These are phyloP conservation scores for Cladophialophora immunda DNA, from an alignment of 2,329 filamentous ascomycete genomes.

Conservation along the genomic window DNA sequence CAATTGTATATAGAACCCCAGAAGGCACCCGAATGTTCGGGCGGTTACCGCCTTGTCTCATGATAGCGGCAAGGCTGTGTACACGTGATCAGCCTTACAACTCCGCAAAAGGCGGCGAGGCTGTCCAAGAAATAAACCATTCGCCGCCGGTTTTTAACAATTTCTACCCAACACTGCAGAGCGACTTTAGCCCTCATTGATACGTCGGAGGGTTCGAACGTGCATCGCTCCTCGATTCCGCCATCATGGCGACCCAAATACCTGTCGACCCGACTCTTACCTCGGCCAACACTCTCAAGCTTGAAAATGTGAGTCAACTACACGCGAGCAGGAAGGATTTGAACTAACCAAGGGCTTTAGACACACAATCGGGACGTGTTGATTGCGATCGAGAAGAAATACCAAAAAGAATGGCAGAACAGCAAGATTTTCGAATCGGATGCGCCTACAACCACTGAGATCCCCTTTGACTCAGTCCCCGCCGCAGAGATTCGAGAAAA, in stretches of 20 bases:
- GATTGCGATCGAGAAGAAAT: conserved; percentile 87
- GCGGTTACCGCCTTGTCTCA: not conserved
- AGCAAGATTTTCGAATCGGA: conserved; percentile 82
- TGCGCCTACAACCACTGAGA: conserved; percentile 80
- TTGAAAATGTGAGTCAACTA: conserved; percentile 63
- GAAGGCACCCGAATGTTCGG: not conserved
- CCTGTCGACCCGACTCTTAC: conserved; percentile 63
- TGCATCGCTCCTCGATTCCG: conserved; percentile 1
- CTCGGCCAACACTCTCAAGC: conserved; percentile 69
- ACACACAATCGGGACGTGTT: conserved; percentile 88
- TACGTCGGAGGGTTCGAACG: not conserved
- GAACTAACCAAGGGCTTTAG: conserved; percentile 49
- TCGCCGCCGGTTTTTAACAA: conserved; percentile 6
- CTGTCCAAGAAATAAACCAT: conserved; percentile 15
- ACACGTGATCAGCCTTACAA: not conserved
- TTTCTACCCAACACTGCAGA: conserved; percentile 2
- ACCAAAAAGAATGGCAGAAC: conserved; percentile 84
- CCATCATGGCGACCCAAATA: conserved; percentile 62
- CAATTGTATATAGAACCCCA: no score
- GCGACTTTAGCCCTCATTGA: not conserved
- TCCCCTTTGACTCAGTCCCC: conserved; percentile 77
- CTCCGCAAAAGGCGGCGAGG: conserved; percentile 13
- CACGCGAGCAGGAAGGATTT: conserved; percentile 2
- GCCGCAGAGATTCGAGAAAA: conserved; percentile 79
- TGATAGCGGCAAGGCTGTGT: not conserved